phyloP scores from a whole-genome alignment of 352 stramenopile species.

The Phytophthora multivora region DNA sequence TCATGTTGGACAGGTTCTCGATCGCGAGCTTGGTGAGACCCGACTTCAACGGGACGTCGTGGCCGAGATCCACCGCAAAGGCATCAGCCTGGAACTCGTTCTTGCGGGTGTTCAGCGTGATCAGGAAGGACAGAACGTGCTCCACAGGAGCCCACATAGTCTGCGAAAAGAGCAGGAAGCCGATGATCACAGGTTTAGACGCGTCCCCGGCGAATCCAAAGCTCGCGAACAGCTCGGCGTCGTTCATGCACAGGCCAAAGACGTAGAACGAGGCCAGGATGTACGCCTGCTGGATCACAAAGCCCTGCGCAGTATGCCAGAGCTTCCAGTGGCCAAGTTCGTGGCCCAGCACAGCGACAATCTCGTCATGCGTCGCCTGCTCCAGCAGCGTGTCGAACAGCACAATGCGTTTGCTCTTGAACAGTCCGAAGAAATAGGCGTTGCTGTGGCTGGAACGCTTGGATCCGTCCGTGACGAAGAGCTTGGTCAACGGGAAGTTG shows the following conservation, averaged over 20 bases:
- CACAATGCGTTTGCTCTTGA: conserved; percentile 97
- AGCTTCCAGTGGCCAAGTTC: conserved; percentile 98
- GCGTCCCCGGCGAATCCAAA: conserved; percentile 69
- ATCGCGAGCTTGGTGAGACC: conserved; percentile 97
- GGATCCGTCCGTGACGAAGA: conserved; percentile 98
- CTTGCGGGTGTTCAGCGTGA: conserved; percentile 78
- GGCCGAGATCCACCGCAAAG: conserved; percentile 93
- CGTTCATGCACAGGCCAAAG: conserved; percentile 83
- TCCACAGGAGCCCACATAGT: conserved; percentile 84
- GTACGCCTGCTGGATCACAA: conserved; percentile 93
- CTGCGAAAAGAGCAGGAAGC: conserved; percentile 85
- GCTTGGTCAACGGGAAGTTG: conserved; percentile 95
- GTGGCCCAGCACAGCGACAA: conserved; percentile 96
- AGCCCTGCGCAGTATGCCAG: conserved; percentile 94
- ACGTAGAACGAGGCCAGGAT: conserved; percentile 78
- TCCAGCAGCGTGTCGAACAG: conserved; percentile 97
- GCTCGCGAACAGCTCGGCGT: conserved; percentile 72
- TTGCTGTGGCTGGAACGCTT: conserved; percentile 95
- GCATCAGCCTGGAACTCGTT: conserved; percentile 93
- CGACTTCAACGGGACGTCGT: conserved; percentile 91
- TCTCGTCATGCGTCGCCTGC: conserved; percentile 92
- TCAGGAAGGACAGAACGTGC: conserved; percentile 72
- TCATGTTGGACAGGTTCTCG: conserved; percentile 98
- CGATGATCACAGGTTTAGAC: conserved; percentile 74
- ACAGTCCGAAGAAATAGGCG: conserved; percentile 93